Conservation (phyloP, 176 grass and related monocot genomes). For the Zoysia pacifica region DNA sequence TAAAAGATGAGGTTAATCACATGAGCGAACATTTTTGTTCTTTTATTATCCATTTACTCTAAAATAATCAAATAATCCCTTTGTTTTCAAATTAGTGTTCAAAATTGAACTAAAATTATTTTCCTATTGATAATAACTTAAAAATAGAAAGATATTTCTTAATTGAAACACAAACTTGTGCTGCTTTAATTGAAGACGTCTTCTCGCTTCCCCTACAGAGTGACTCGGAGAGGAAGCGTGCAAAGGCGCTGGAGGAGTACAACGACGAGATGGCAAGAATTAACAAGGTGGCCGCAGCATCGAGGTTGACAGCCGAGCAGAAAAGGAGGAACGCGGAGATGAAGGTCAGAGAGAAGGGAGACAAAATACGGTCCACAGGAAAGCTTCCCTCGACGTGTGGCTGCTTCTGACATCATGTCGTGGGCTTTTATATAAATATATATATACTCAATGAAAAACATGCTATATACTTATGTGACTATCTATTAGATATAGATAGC, state of each 20-base stretch:
- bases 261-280: conserved; percentile 54
- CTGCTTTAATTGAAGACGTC: background rate
- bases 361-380: conserved; percentile 43
- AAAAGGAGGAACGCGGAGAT: conserved; percentile 53
- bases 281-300: conserved; percentile 45
- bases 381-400: conserved; percentile 51
- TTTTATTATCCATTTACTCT: background rate
- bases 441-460: too few relatives aligned
- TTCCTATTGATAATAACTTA: too few relatives aligned
- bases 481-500: too few relatives aligned
- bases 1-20: conserved; percentile 54
- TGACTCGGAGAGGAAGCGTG: conserved; percentile 44
- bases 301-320: conserved; percentile 49
- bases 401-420: conserved; percentile 45
- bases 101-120: too few relatives aligned
- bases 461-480: too few relatives aligned
- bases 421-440: background rate
- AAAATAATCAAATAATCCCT: background rate
- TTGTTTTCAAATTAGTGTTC: too few relatives aligned
- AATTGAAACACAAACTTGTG: background rate
- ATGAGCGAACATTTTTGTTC: background rate
- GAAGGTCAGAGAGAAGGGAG: conserved; percentile 53
- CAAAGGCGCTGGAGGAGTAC: conserved; percentile 53
- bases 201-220: conserved; percentile 21
- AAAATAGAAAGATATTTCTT: background rate